These are phyloP conservation scores for Suillus decipiens DNA, from an alignment of 768 basidiomycete species.

Conservation along the genomic window DNA sequence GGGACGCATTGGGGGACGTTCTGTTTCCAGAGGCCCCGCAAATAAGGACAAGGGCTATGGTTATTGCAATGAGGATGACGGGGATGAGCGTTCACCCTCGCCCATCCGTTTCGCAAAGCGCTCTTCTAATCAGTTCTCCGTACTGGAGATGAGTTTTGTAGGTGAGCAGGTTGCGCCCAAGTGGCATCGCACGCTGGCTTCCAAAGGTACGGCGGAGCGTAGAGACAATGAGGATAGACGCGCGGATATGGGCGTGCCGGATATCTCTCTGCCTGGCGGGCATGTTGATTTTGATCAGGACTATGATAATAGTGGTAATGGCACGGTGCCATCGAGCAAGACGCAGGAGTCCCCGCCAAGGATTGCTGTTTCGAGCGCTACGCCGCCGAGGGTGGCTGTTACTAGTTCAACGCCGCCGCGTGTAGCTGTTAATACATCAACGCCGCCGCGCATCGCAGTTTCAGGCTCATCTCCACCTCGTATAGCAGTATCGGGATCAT, in stretches of 20 bases:
- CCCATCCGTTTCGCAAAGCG: constrained; percentile 8
- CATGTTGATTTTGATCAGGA: constrained; percentile 8
- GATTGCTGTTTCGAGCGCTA: constrained; percentile 2
- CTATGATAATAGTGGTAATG: neutral
- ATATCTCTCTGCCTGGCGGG: neutral
- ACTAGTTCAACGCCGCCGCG: neutral
- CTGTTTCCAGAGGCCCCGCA: neutral
- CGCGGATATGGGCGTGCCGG: neutral
- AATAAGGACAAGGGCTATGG: neutral
- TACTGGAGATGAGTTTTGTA: constrained; percentile 4
- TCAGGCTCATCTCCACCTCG: constrained; percentile 23
- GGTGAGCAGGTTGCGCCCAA: neutral
- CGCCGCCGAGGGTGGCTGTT: neutral
- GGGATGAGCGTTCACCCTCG: constrained; percentile 6
- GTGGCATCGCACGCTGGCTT: constrained; percentile 1
- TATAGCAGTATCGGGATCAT: constrained; percentile 29
- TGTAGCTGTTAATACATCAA: neutral
- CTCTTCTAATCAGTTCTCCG: constrained; percentile 1
- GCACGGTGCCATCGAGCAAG: neutral
- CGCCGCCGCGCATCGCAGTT: neutral
- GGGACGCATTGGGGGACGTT: neutral
- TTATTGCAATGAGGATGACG: constrained; percentile 3
- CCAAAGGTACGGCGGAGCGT: neutral
- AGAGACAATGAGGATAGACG: constrained; percentile 1
- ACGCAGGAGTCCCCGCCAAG: constrained; percentile 1